Conservation (phyloP, 1,139 yeast species). For the Hyphopichia fennica region DNA sequence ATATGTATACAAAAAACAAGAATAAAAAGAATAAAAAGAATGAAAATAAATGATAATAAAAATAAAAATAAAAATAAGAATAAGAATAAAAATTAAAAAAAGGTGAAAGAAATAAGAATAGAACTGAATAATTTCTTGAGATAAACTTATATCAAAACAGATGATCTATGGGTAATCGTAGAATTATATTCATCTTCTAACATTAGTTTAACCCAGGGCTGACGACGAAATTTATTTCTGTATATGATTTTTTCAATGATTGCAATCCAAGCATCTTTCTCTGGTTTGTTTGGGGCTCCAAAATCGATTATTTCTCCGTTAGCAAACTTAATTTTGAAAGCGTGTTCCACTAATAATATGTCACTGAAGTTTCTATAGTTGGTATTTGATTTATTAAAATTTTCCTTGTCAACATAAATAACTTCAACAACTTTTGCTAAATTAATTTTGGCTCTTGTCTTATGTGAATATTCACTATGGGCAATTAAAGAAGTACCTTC, state of each 20-base stretch:
- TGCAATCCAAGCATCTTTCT: slow-evolving; percentile 57
- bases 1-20: too few relatives aligned
- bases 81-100: too few relatives aligned
- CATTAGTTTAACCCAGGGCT: slow-evolving; percentile 70
- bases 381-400: slow-evolving; percentile 26
- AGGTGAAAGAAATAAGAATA: too few relatives aligned
- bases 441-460: slow-evolving; percentile 67
- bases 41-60: too few relatives aligned
- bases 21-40: too few relatives aligned
- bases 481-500: slow-evolving; percentile 63
- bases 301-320: slow-evolving; percentile 72
- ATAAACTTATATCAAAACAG: not conserved
- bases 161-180: not conserved
- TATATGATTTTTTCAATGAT: slow-evolving; percentile 53
- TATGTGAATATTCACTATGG: slow-evolving; percentile 60
- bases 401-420: slow-evolving; percentile 48
- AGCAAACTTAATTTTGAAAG: slow-evolving; percentile 62
- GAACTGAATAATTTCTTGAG: too few relatives aligned
- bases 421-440: slow-evolving; percentile 59
- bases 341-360: slow-evolving; percentile 58
- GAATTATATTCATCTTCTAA: slow-evolving; percentile 14
- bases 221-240: slow-evolving; percentile 54
- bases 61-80: too few relatives aligned
- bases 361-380: slow-evolving; percentile 63
- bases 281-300: slow-evolving; percentile 61